These are phyloP conservation scores for Mycena galopus DNA, from an alignment of 768 basidiomycete species.

Conservation along the genomic window DNA sequence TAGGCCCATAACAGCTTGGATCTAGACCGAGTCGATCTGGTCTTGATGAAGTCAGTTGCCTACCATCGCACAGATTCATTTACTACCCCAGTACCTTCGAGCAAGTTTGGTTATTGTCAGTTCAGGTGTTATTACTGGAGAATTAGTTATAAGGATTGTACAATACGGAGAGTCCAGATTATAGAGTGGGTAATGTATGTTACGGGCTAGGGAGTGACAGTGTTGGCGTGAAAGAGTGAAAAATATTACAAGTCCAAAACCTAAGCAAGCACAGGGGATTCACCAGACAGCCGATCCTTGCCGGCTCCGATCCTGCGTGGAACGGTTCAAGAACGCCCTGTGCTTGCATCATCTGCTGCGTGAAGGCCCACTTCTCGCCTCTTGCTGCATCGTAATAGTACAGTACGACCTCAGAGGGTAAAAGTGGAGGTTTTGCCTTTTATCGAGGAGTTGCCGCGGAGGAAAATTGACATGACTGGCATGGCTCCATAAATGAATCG, in stretches of 20 bases:
- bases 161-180: constrained; percentile 27
- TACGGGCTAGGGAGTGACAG: constrained; percentile 34
- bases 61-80: too few species aligned
- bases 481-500: too few species aligned
- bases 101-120: constrained; percentile 7
- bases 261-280: constrained; percentile 21
- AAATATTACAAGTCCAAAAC: constrained; percentile 21
- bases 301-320: constrained; percentile 35
- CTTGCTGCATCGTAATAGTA: constrained; percentile 38
- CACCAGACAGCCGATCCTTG: constrained; percentile 35
- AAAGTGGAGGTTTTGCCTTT: too few species aligned
- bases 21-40: too few species aligned
- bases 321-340: constrained; percentile 33
- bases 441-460: too few species aligned
- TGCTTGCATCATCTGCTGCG: constrained; percentile 39
- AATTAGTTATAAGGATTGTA: constrained; percentile 25
- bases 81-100: background rate
- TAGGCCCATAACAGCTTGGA: too few species aligned
- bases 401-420: too few species aligned
- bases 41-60: too few species aligned
- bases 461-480: too few species aligned
- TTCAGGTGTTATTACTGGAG: constrained; percentile 32
- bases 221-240: constrained; percentile 18
- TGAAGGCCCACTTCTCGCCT: constrained; percentile 36
- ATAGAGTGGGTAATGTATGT: constrained; percentile 19